These are phyloP conservation scores for Fraxinus cuspidata DNA, from an alignment of 257 asterid species.

Conservation along the genomic window DNA sequence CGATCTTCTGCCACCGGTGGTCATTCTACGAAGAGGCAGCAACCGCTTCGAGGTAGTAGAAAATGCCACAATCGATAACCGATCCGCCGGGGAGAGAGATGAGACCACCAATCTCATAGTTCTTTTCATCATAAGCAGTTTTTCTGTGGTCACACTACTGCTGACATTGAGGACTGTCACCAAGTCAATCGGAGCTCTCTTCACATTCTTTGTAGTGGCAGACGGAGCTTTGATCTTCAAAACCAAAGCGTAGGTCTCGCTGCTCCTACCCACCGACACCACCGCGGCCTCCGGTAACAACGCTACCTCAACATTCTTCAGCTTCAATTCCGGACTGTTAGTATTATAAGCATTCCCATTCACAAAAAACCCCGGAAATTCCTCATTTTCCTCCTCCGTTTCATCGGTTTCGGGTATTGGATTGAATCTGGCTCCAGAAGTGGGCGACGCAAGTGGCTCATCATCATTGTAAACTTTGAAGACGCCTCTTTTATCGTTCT, in stretches of 20 bases:
- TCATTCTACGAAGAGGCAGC: conserved; percentile 80
- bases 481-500: conserved; percentile 25
- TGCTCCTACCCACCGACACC: conserved; percentile 64
- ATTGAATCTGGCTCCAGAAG: conserved; percentile 65
- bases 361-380: conserved; percentile 73
- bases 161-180: conserved; percentile 80
- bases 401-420: conserved; percentile 90
- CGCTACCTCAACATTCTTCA: conserved; percentile 54
- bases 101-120: conserved; percentile 73
- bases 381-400: conserved; percentile 66
- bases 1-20: conserved; percentile 64
- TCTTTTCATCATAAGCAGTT: conserved; percentile 69
- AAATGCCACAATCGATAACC: conserved; percentile 89
- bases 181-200: conserved; percentile 79
- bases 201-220: conserved; percentile 25
- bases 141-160: conserved; percentile 53
- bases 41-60: conserved; percentile 81
- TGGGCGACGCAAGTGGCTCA: conserved; percentile 83
- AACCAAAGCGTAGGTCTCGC: conserved; percentile 67
- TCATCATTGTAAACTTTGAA: conserved; percentile 88
- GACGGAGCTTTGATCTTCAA: conserved; percentile 70
- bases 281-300: conserved; percentile 74
- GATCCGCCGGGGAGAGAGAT: conserved; percentile 76
- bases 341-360: conserved; percentile 15
- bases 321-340: conserved; percentile 33